phyloP scores from a whole-genome alignment of 495 filamentous ascomycete species.

The Penicillium ochrochloron region DNA sequence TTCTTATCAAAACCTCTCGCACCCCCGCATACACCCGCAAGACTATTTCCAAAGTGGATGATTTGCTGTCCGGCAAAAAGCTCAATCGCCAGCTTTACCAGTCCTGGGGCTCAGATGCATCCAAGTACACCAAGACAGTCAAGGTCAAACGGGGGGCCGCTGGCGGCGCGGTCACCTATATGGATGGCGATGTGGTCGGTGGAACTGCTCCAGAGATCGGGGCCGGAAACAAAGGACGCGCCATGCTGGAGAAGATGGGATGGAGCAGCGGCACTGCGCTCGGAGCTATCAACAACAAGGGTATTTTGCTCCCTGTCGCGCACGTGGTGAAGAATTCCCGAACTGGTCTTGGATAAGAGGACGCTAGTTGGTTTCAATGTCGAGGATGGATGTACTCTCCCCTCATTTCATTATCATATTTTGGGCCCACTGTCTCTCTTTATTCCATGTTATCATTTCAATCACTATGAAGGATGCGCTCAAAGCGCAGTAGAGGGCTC shows the following conservation, averaged over 20 bases:
- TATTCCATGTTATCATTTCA: background rate
- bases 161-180: constrained; percentile 59
- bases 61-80: constrained; percentile 39
- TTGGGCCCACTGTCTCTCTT: background rate
- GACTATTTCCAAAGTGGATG: constrained; percentile 43
- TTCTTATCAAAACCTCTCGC: constrained; percentile 72
- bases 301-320: constrained; percentile 82
- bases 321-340: constrained; percentile 86
- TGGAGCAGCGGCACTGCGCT: constrained; percentile 88
- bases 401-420: background rate
- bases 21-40: constrained; percentile 60
- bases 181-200: constrained; percentile 90
- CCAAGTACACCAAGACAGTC: constrained; percentile 19
- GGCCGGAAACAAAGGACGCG: constrained; percentile 78
- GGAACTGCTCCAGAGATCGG: constrained; percentile 83
- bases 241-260: constrained; percentile 97
- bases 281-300: constrained; percentile 83
- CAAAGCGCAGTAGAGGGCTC: background rate
- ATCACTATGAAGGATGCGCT: background rate
- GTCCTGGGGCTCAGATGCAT: constrained; percentile 31
- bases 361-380: background rate
- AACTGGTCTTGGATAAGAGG: constrained; percentile 73
- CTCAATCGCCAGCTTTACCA: constrained; percentile 41
- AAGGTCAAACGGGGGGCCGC: constrained; percentile 45
- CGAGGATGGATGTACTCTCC: background rate